Evolutionary conservation across 176 grass and related monocot genomes (phyloP), one percentile per base, ranked within the genome.

Genomic region (Bolboschoenus planiculmis): DNA sequence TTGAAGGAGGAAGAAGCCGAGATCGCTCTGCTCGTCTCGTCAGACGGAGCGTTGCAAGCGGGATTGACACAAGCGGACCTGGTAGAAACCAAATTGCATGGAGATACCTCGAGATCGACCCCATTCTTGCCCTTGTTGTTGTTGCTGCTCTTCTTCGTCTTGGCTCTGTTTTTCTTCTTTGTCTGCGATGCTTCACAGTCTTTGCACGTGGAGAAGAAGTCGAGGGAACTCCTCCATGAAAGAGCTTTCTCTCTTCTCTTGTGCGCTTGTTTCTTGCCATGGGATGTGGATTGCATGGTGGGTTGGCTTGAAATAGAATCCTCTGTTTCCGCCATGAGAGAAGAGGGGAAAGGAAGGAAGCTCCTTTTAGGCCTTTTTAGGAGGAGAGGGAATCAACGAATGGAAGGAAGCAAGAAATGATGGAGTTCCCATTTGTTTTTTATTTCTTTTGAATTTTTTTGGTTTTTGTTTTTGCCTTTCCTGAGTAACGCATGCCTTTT

Each of bases 1-100:
- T 91, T 94, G 92, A 94, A 95, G 20, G 93, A 93, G 29, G 87
- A 91, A 44, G 97, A 89, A 21, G 93, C 77, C 1, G 93, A 95
- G 79, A 91, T 73, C 20, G 53, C 87, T 9, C 85, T 64, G 3
- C 55, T 83, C 3, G 86, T 66, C 37, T 81, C 63, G 4, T 82
- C 78, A 44, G 56, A 62, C 20, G 43, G 35, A 85, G 10, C 29
- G 43, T 80, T 77, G 40, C 44, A 59, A 35, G 37, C 40, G 20
- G 83, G 58, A 30, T 15, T 59, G 31, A 40, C 10, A 20, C 34
- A 75, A 75, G 42, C 81, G 9, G 18, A 46, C 42, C 46, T 81
- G 46, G 24, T 56, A 29, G 39, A 11, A 23, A 73, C 44, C 7
- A 27, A 62, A 15, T 44, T 57, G 34, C 44, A 78, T 24, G 43